Evolutionary conservation across 2,329 filamentous ascomycete genomes (phyloP), one percentile per base, ranked within the genome.

Genomic region (Penicillium sp.): DNA sequence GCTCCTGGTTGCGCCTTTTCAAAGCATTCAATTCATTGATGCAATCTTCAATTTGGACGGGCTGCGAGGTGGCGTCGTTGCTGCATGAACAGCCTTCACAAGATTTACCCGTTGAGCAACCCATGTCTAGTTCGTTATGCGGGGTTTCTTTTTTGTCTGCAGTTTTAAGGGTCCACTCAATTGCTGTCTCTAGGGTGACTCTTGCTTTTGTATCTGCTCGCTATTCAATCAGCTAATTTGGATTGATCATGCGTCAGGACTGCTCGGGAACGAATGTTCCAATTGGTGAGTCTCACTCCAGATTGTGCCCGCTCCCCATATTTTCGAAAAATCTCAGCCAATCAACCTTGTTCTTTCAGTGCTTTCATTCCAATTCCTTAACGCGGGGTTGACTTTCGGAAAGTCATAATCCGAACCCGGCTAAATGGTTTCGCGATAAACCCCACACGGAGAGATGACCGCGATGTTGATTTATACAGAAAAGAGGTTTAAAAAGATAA

Each of bases 41-140:
- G 57, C 73, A 75, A 54, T 77, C 75, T 60, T 77, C 74, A 19
- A 77, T 76, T 54, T 72, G 65, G 42, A 72, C 59, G 3, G 63
- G 54, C 37, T 61, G 54, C 6, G 51, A 51, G 34, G 53, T 59
- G 44, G 49, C 29, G 16, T 56, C 56, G 37, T 52, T 54, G 49
- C 60, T 64, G 59, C 71, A 74, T 52, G 71, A 63, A 60, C 71
- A 74, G 43, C 67, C 70, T 9, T 70, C 66, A 29, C 71, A 74
- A 45, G 64, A 67, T n/a, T 63, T 58, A 14, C 42, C 42, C 10
- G 42, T 45, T 31, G 55, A 44, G 58, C 60, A 24, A 33, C 52
- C 42, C 64, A 66, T 48, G 47, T 26, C 36, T 46, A 43, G n/a
- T 18, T 43, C 5, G 19, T 43, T 18, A 43, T 26, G 23, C 23